phyloP scores from a whole-genome alignment of 1,284 basidiomycete genomes.

The Rhizoctonia solani region DNA sequence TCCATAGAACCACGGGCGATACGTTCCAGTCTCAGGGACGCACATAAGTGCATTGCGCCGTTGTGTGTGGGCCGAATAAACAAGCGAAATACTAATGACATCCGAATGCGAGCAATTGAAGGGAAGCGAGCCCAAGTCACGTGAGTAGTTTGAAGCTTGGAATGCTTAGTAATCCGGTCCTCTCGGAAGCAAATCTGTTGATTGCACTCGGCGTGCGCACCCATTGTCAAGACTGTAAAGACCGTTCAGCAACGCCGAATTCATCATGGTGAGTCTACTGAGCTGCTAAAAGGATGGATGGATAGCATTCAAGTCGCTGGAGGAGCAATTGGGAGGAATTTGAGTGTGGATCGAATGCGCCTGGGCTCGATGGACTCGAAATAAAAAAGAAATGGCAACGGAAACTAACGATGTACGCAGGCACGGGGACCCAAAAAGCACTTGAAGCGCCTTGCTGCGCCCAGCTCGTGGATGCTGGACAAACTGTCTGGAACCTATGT shows the following conservation, averaged over 20 bases:
- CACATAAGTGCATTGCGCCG: too few species aligned
- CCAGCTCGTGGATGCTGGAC: constrained; percentile 99
- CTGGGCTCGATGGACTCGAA: constrained; percentile 6
- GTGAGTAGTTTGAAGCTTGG: background rate
- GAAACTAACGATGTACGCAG: constrained; percentile 49
- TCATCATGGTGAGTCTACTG: constrained; percentile 18
- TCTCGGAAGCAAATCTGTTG: constrained; percentile 21
- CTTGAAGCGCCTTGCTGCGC: constrained; percentile 96
- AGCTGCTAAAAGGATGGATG: background rate
- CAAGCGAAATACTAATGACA: too few species aligned
- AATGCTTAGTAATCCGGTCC: background rate
- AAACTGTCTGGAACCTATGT: constrained; percentile 98
- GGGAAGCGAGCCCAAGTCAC: background rate
- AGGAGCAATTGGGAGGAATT: background rate
- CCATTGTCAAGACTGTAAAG: constrained; percentile 33
- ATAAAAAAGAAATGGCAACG: background rate
- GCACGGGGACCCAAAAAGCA: constrained; percentile 99
- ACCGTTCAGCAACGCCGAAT: constrained; percentile 12
- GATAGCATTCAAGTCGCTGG: background rate
- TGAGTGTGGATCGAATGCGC: constrained; percentile 13
- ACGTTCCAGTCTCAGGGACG: too few species aligned
- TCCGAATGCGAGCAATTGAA: too few species aligned
- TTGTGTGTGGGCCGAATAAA: too few species aligned
- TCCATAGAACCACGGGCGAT: too few species aligned
- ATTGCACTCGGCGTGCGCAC: constrained; percentile 7